Conservation (phyloP, 2,329 filamentous ascomycete species). For the Dryadomyces quercivorus region DNA sequence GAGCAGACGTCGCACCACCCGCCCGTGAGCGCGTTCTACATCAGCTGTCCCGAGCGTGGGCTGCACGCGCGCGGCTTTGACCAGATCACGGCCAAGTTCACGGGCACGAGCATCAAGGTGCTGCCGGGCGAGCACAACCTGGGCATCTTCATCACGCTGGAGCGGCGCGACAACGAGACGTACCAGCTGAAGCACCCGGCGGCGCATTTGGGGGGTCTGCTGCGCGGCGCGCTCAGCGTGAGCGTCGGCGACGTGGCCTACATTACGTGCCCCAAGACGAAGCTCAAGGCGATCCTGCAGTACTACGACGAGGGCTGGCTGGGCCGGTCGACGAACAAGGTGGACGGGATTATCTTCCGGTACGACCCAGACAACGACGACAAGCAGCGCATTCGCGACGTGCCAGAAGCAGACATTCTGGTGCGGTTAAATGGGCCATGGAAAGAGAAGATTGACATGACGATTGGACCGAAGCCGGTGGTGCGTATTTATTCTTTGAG, state of each 20-base stretch:
- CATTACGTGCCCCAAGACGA: conserved; percentile 79
- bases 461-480: conserved; percentile 44
- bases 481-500: too few relatives aligned
- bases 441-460: conserved; percentile 59
- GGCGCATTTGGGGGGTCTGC: conserved; percentile 79
- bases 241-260: conserved; percentile 84
- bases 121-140: conserved; percentile 86
- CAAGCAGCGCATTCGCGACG: conserved; percentile 69
- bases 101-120: conserved; percentile 86
- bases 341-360: conserved; percentile 81
- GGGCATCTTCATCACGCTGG: conserved; percentile 85
- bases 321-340: conserved; percentile 78
- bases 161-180: conserved; percentile 70
- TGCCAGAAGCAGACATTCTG: conserved; percentile 73
- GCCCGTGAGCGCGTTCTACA: conserved; percentile 89
- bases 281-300: conserved; percentile 81
- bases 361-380: conserved; percentile 82
- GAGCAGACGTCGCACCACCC: conserved; percentile 98
- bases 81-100: conserved; percentile 95
- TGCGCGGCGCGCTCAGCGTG: conserved; percentile 78
- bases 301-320: conserved; percentile 95
- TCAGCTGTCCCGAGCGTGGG: conserved; percentile 84
- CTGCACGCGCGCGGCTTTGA: conserved; percentile 84
- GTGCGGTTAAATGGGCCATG: conserved; percentile 75
- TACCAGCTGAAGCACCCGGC: conserved; percentile 92